Conservation (phyloP, 768 basidiomycete species). For the Chalciporus pseudorubinellus region DNA sequence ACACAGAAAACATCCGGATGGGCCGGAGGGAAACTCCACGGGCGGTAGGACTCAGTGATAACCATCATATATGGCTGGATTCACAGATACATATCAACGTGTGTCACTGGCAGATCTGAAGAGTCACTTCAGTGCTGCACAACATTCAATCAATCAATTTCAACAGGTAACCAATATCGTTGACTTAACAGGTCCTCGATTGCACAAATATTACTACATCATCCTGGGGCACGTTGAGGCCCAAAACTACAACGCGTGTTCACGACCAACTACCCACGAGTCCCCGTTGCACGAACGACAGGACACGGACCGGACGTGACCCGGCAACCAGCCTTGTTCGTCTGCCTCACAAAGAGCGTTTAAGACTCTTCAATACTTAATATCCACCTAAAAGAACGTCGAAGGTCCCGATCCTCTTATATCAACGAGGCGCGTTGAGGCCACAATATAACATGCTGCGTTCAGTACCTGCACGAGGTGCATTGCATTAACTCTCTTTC, state of each 20-base stretch:
- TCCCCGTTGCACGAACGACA: conserved; percentile 2
- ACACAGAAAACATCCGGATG: no score
- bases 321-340: conserved; percentile 12
- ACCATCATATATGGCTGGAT: conserved; percentile 53
- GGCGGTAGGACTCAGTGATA: no score
- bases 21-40: no score
- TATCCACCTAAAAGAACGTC: conserved; percentile 53
- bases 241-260: conserved; percentile 16
- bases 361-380: conserved; percentile 53
- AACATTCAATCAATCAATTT: no score
- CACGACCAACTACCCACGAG: conserved; percentile 12
- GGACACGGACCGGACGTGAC: conserved; percentile 15
- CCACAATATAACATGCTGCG: conserved; percentile 40
- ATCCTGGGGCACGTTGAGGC: conserved; percentile 39
- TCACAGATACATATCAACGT: conserved; percentile 21
- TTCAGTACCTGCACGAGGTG: conserved; percentile 29
- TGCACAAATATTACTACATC: not conserved
- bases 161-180: no score
- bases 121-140: no score
- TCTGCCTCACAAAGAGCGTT: conserved; percentile 39
- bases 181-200: not conserved
- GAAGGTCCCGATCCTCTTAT: conserved; percentile 60
- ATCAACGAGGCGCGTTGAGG: conserved; percentile 77
- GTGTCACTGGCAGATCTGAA: no score
- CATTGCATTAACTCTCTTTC: not conserved